These are phyloP conservation scores for Ogataea sp. DNA, from an alignment of 805 yeast species.

Conservation along the genomic window DNA sequence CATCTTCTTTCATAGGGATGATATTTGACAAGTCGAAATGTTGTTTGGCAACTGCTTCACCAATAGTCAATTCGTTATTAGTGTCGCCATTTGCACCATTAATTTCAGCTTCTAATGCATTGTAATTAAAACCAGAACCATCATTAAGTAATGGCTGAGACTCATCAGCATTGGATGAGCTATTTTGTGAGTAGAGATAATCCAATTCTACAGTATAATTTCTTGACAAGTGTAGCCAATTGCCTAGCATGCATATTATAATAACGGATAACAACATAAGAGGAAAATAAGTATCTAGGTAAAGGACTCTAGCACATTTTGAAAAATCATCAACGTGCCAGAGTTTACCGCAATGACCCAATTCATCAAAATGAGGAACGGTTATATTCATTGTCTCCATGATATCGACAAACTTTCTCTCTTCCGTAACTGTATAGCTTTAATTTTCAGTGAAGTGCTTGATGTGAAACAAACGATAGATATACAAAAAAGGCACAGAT, in stretches of 20 bases:
- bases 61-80: slow-evolving; percentile 11
- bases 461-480: too few relatives aligned
- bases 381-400: too few relatives aligned
- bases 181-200: not conserved
- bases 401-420: too few relatives aligned
- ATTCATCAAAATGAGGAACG: too few relatives aligned
- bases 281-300: not conserved
- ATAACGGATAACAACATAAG: too few relatives aligned
- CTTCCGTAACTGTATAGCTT: too few relatives aligned
- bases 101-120: not conserved
- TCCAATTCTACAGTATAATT: not conserved
- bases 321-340: not conserved
- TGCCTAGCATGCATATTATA: too few relatives aligned
- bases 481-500: too few relatives aligned
- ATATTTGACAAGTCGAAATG: slow-evolving; percentile 61
- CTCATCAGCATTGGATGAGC: not conserved
- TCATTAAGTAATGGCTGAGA: not conserved
- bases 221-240: too few relatives aligned
- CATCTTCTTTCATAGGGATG: slow-evolving; percentile 47
- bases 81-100: not conserved
- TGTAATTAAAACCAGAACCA: slow-evolving; percentile 1
- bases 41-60: slow-evolving; percentile 36
- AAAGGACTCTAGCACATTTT: not conserved
- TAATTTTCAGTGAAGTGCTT: too few relatives aligned
- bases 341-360: not conserved